phyloP scores from a whole-genome alignment of 768 basidiomycete species.

The Naganishia vishniacii region DNA sequence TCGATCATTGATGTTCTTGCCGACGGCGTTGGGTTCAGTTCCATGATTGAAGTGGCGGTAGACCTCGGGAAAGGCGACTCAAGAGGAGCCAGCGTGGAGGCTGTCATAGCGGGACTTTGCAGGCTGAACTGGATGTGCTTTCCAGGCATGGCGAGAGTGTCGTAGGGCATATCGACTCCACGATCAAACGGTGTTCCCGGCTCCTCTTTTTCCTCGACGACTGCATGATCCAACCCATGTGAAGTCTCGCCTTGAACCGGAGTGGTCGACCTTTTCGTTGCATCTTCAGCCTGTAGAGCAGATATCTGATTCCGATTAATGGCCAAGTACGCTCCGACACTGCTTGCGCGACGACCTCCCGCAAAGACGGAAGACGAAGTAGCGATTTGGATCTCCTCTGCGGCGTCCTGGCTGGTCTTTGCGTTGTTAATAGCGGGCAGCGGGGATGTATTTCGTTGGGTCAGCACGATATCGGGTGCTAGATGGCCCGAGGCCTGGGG shows the following conservation, averaged over 20 bases:
- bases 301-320: conserved; percentile 12
- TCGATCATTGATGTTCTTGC: conserved; percentile 1
- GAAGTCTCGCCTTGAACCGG: neutral
- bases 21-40: conserved; percentile 4
- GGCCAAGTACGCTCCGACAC: conserved; percentile 9
- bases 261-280: conserved; percentile 10
- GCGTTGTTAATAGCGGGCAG: neutral
- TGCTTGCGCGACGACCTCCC: conserved; percentile 7
- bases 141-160: neutral
- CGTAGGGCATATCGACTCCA: conserved; percentile 2
- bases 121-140: conserved; percentile 15
- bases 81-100: neutral
- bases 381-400: neutral
- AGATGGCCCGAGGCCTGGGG: neutral
- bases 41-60: conserved; percentile 13
- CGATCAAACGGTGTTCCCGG: conserved; percentile 6
- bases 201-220: neutral
- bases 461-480: conserved; percentile 6
- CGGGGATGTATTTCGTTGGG: conserved; percentile 1
- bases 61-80: conserved; percentile 13
- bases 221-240: conserved; percentile 1
- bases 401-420: neutral
- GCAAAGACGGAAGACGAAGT: conserved; percentile 8
- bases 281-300: conserved; percentile 10
- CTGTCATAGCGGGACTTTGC: neutral